Base-by-base conservation (phyloP, 2,329 filamentous ascomycete genomes). In the Alternaria sp. region DNA sequence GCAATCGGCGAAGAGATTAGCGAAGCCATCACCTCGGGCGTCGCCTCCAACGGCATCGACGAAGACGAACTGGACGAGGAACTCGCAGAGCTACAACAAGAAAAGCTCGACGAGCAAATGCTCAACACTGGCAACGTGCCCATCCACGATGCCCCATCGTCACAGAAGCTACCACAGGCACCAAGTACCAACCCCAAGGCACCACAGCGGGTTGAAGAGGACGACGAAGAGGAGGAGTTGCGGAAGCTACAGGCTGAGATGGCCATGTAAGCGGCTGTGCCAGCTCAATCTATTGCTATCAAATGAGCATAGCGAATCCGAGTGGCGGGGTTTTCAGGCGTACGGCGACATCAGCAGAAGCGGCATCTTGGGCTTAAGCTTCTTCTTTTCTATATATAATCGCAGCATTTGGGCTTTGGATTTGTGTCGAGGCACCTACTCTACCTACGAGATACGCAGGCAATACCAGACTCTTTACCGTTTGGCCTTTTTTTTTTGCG, bases 181-280 rank as follows among this genome's bases (percentile, higher is more conserved):
- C 88, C 88, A 24, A 91, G 88, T 72, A 86, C 88, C 78, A 91
- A 94, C 42, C 59, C 68, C 55, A 68, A 69, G 60, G 68, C 74
- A 56, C 51, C 62, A 6, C 64, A 64, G 54, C 46, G 65, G 39
- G 63, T 69, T 14, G 89, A 91, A 76, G 93, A 97, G 79, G 94
- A 97, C 79, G 94, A 98, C 85, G 95, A 98, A 77, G 94, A 98
- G 80, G 94, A 90, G 73, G 94, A 98, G 82, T 84, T 98, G 75
- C 88, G 91, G 80, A 97, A 95, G 82, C 81, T 99, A 70, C 93
- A 96, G 78, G 94, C 93, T 36, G 94, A 97, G 81, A 98, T 98
- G 94, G 94, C 94, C 67, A 97, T 97, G 90, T 96, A 54, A 67
- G 53, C 30, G 18, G 11, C n/a, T 12, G 11, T 16, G 5, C 2